Percentiles rank a stretch among this genome's conserved stretches.
phyloP scores from a whole-genome alignment of 352 stramenopile species.

The Pythium coloratum region DNA sequence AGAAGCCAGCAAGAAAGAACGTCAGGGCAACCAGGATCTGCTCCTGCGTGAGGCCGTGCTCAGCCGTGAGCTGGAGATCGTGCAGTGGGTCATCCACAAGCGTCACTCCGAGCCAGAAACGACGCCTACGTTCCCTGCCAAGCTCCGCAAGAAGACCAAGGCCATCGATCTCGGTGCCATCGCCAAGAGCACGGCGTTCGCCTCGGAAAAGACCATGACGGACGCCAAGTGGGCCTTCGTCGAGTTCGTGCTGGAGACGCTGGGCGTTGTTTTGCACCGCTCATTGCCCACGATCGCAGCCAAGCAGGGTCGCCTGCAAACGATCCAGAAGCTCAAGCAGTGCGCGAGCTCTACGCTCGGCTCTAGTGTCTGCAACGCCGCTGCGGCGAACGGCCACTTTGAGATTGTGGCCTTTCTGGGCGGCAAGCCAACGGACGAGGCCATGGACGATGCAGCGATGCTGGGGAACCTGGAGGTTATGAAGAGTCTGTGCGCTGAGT shows the following conservation, averaged over 20 bases:
- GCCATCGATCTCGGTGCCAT: slow-evolving; percentile 9
- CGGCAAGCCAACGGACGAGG: slow-evolving; percentile 21
- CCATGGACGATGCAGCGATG: slow-evolving; percentile 36
- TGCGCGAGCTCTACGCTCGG: slow-evolving; percentile 1
- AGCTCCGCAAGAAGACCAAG: slow-evolving; percentile 6
- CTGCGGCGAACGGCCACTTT: slow-evolving; percentile 20
- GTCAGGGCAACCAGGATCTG: background rate
- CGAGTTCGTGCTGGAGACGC: slow-evolving; percentile 10
- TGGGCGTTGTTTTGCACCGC: slow-evolving; percentile 17
- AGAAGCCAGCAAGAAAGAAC: background rate
- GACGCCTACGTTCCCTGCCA: background rate
- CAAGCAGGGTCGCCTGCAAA: slow-evolving; percentile 23
- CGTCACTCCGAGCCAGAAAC: background rate
- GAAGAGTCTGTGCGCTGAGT: background rate
- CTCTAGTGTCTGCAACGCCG: slow-evolving; percentile 5
- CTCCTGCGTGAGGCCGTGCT: slow-evolving; percentile 14
- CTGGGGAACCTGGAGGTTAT: slow-evolving; percentile 33
- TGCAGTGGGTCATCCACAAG: slow-evolving; percentile 25
- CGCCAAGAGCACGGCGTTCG: slow-evolving; percentile 6
- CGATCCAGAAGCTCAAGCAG: slow-evolving; percentile 23
- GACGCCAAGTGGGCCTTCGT: slow-evolving; percentile 16
- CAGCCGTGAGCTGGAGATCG: slow-evolving; percentile 20
- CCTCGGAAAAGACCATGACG: background rate
- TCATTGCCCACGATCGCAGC: slow-evolving; percentile 21
- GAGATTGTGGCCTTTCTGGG: slow-evolving; percentile 22